phyloP scores from a whole-genome alignment of 2,329 filamentous ascomycete species.

The Trichoderma brevicompactum region DNA sequence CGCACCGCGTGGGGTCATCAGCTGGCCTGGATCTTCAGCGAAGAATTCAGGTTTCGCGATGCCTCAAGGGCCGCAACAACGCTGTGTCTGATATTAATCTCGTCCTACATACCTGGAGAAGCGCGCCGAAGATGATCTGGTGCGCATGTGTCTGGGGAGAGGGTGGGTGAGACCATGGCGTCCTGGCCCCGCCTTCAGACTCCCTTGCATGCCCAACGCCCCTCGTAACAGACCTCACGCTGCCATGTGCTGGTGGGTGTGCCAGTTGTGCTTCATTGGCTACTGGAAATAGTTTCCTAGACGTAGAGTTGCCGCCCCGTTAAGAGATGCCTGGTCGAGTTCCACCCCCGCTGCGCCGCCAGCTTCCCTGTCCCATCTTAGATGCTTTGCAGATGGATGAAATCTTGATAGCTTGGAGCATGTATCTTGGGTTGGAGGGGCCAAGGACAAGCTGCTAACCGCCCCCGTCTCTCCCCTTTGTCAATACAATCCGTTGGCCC shows the following conservation, averaged over 20 bases:
- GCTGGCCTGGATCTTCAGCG: slow-evolving; percentile 33
- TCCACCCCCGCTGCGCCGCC: slow-evolving; percentile 33
- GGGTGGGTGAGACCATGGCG: slow-evolving; percentile 37
- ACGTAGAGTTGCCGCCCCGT: slow-evolving; percentile 36
- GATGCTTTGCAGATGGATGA: slow-evolving; percentile 40
- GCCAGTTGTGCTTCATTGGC: slow-evolving; percentile 38
- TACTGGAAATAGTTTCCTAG: slow-evolving; percentile 30
- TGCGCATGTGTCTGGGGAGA: slow-evolving; percentile 31
- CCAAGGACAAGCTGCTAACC: slow-evolving; percentile 34
- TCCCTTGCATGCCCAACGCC: slow-evolving; percentile 45
- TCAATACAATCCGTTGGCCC: slow-evolving; percentile 41
- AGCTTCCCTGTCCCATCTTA: slow-evolving; percentile 27
- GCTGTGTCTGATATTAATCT: slow-evolving; percentile 49
- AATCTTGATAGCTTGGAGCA: slow-evolving; percentile 37
- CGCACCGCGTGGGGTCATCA: slow-evolving; percentile 23
- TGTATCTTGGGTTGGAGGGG: slow-evolving; percentile 39
- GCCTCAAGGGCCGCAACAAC: slow-evolving; percentile 34
- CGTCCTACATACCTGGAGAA: slow-evolving; percentile 36
- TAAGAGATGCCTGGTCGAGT: slow-evolving; percentile 34
- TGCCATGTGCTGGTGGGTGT: slow-evolving; percentile 44
- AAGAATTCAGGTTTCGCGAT: slow-evolving; percentile 39
- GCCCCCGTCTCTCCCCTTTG: slow-evolving; percentile 42
- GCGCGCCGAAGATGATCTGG: slow-evolving; percentile 29
- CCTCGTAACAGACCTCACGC: slow-evolving; percentile 43
- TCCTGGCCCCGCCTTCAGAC: slow-evolving; percentile 38